A percentile compares a stretch with the other conserved stretches of the same genome.
phyloP scores from a whole-genome alignment of 2,329 filamentous ascomycete species.

The Aspergillus ochraceus region DNA sequence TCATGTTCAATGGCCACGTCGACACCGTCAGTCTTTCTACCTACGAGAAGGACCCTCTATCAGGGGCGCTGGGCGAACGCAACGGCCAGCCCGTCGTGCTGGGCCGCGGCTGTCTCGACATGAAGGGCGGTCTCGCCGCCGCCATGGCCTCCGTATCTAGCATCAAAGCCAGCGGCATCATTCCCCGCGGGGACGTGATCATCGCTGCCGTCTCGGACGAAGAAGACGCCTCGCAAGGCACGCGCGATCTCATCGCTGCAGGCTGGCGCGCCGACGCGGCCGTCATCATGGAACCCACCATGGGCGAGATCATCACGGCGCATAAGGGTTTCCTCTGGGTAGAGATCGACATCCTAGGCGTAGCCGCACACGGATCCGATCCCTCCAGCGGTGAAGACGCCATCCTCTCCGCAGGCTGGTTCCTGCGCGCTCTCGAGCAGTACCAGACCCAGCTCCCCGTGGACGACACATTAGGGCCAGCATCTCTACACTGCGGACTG shows the following conservation, averaged over 20 bases:
- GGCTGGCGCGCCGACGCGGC: constrained; percentile 57
- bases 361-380: constrained; percentile 38
- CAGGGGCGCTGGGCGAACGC: constrained; percentile 36
- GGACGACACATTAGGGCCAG: constrained; percentile 38
- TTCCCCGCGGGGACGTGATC: constrained; percentile 51
- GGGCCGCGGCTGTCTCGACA: constrained; percentile 52
- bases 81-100: constrained; percentile 41
- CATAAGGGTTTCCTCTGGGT: constrained; percentile 53
- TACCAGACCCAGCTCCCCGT: constrained; percentile 40
- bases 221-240: constrained; percentile 53
- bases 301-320: constrained; percentile 42
- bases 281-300: constrained; percentile 52
- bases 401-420: constrained; percentile 50
- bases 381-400: constrained; percentile 52
- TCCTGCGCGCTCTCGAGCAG: constrained; percentile 48
- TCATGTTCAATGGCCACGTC: constrained; percentile 57
- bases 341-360: constrained; percentile 35
- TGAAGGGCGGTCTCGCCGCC: constrained; percentile 55
- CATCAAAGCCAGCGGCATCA: constrained; percentile 31
- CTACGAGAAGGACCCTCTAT: constrained; percentile 49
- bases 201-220: constrained; percentile 57
- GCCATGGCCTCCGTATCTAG: constrained; percentile 44
- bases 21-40: constrained; percentile 53
- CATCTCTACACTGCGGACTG: constrained; percentile 49
- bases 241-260: constrained; percentile 50